A percentile compares a stretch with the other conserved stretches of the same genome.
Conservation (phyloP, 2,329 filamentous ascomycete species). For the Botrytis fabae region DNA sequence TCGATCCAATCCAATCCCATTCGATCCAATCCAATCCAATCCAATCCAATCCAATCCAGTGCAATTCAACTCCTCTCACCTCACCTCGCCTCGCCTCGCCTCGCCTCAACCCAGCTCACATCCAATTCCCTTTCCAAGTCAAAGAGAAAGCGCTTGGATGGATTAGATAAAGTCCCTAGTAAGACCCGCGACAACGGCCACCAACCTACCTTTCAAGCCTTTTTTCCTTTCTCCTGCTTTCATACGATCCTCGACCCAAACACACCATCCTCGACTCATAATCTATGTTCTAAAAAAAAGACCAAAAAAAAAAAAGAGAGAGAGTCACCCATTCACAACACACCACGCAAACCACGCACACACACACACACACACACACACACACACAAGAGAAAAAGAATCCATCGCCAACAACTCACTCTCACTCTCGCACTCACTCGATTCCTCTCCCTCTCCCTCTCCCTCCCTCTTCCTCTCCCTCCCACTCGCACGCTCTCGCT, state of each 20-base stretch:
- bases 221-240: neutral
- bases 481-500: neutral
- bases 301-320: neutral
- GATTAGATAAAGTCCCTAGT: constrained; percentile 2
- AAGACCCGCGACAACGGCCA: constrained; percentile 17
- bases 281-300: neutral
- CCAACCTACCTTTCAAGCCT: neutral
- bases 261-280: neutral
- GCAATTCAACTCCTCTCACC: too few relatives aligned
- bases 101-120: neutral
- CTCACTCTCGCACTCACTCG: neutral
- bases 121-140: neutral
- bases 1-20: neutral
- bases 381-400: too few relatives aligned
- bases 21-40: too few relatives aligned
- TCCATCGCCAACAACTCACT: neutral
- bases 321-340: constrained; percentile 4
- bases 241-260: constrained; percentile 3
- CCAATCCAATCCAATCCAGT: too few relatives aligned
- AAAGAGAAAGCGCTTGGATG: constrained; percentile 7
- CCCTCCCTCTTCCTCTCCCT: neutral
- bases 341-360: neutral
- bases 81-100: too few relatives aligned
- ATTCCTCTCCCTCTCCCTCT: too few relatives aligned
- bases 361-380: too few relatives aligned